A percentile compares a stretch with the other conserved stretches of the same genome.
Evolutionary conservation across 306 rosid genomes (phyloP).

Genomic region (Sindora glabra): DNA sequence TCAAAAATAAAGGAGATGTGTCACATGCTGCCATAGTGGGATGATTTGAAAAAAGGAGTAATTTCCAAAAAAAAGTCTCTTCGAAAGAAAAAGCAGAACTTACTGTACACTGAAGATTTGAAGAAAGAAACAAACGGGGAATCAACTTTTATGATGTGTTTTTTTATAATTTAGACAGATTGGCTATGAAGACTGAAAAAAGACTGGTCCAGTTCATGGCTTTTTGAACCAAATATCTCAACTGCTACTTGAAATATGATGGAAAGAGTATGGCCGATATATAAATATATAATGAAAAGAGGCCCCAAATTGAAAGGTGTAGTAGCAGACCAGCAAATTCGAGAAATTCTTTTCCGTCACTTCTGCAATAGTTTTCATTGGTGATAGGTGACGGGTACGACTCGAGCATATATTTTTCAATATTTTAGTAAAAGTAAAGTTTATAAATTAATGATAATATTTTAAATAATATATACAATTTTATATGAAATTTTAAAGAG

Average conservation of each 20-base stretch:
- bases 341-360: too few species aligned
- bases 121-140: not conserved
- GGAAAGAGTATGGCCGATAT: conserved; percentile 6
- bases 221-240: conserved; percentile 21
- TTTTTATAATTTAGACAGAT: not conserved
- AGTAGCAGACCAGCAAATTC: too few species aligned
- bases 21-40: not conserved
- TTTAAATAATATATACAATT: too few species aligned
- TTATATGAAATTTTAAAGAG: too few species aligned
- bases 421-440: too few species aligned
- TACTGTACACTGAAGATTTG: not conserved
- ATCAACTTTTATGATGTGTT: conserved; percentile 4
- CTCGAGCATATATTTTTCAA: too few species aligned
- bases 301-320: too few species aligned
- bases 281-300: too few species aligned
- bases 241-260: conserved; percentile 21
- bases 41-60: too few species aligned
- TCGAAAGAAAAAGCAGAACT: not conserved
- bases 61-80: not conserved
- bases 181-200: not conserved
- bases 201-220: conserved; percentile 18
- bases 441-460: too few species aligned
- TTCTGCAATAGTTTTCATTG: too few species aligned
- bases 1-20: not conserved
- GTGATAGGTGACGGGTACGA: too few species aligned